Evolutionary conservation across 768 basidiomycete genomes (phyloP), one percentile per base, ranked within the genome.

Genomic region (Mycena latifolia): DNA sequence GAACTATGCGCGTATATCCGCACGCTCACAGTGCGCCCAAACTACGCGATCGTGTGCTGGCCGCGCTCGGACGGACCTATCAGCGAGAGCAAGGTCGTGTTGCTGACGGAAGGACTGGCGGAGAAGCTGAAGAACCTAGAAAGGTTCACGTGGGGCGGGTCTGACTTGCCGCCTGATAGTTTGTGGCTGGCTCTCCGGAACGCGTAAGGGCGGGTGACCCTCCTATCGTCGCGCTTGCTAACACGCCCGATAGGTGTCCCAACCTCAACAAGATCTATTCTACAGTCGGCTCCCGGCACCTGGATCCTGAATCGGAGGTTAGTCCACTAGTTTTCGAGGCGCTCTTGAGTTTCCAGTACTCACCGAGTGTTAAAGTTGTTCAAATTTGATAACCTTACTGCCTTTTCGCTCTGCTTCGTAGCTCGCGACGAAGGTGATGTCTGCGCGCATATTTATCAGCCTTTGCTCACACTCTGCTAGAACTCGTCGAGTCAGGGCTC

Each of bases 111-210:
- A 46, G 25, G 12, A 18, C 35, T 65, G 15, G 50, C 33, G 1
- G 33, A 24, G 2, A 15, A 33, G 3, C 35, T 65, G 7, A 15
- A 15, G 25, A 47, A 55, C 47, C 39, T 65, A 18, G 15, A 55
- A 18, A 50, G 55, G 47, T 66, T 69, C 22, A 55, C 18, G 10
- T 69, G 68, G 68, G 55, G 61, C n/a, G 68, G 68, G n/a, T 2
- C 6, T 0, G 52, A 58, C 18, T 28, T 51, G 50, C 68, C 65
- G 8, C 31, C 46, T 4, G 55, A 66, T 20, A 5, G 33, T 4
- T n/a, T 69, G 10, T 69, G 64, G 55, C 5, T n/a, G 15, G 29
- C 55, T 8, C 22, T 69, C 3, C 22, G 68, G 9, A 39, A 22
- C 25, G 8, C 1, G 68, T 66, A 28, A 5, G 68, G 45, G 22